A percentile compares a stretch with the other conserved stretches of the same genome.
Evolutionary conservation across 2,329 filamentous ascomycete species (phyloP).

Genomic region (Aspergillus transmontanensis): DNA sequence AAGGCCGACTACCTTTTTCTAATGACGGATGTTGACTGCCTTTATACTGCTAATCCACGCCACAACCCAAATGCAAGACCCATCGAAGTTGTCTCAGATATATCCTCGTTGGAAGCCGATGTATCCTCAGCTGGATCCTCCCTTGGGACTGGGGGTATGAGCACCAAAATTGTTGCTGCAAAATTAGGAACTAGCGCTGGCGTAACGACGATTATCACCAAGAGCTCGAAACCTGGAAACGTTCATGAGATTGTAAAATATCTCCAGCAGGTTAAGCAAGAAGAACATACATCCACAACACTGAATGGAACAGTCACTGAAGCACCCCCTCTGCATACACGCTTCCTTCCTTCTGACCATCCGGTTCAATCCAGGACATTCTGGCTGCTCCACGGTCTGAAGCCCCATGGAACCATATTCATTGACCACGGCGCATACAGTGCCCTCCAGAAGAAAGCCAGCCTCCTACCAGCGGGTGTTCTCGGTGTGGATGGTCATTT

Average conservation of each 20-base stretch:
- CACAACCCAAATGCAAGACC: conserved; percentile 81
- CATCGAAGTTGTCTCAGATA: conserved; percentile 91
- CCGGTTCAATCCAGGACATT: conserved; percentile 94
- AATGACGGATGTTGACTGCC: conserved; percentile 97
- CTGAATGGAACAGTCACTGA: conserved; percentile 16
- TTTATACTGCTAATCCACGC: conserved; percentile 95
- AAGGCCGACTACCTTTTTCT: conserved; percentile 95
- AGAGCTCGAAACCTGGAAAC: conserved; percentile 90
- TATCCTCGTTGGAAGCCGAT: conserved; percentile 78
- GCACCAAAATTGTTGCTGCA: conserved; percentile 94
- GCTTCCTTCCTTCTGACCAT: conserved; percentile 81
- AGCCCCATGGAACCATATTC: conserved; percentile 86
- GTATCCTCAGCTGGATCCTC: conserved; percentile 87
- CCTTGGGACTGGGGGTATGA: conserved; percentile 94
- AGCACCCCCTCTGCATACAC: conserved; percentile 75
- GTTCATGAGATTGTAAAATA: conserved; percentile 84
- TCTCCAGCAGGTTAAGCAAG: conserved; percentile 64
- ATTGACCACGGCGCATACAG: conserved; percentile 87
- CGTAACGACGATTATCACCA: conserved; percentile 93
- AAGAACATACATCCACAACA: conserved; percentile 19
- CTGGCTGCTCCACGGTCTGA: conserved; percentile 92
- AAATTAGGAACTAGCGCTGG: conserved; percentile 89
- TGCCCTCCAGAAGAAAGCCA: conserved; percentile 80
- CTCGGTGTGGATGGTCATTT: conserved; percentile 87
- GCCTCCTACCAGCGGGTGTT: conserved; percentile 86